Conservation (phyloP, 305 asterid species). For the Solanum hybrid region DNA sequence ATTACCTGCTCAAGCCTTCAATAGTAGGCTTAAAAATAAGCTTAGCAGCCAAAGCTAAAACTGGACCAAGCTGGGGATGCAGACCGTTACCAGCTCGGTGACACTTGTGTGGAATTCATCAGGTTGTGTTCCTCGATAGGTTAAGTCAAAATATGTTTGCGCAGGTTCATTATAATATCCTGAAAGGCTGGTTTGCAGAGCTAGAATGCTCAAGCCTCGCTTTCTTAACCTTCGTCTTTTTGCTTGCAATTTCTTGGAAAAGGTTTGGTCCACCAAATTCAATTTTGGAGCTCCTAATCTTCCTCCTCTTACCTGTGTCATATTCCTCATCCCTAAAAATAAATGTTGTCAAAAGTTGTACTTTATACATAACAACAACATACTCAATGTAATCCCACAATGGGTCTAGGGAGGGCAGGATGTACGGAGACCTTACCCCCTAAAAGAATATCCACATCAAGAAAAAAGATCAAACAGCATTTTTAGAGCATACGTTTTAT, state of each 20-base stretch:
- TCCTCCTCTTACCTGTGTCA: slow-evolving; percentile 86
- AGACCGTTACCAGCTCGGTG: neutral
- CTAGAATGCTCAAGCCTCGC: slow-evolving; percentile 29
- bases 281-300: slow-evolving; percentile 38
- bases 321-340: slow-evolving; percentile 84
- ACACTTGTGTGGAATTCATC: neutral
- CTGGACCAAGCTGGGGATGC: neutral
- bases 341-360: neutral
- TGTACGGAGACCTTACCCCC: neutral
- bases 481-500: neutral
- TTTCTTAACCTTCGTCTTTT: slow-evolving; percentile 34
- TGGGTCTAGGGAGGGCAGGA: neutral
- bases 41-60: neutral
- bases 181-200: slow-evolving; percentile 47
- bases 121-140: neutral
- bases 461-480: neutral
- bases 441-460: neutral
- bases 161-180: slow-evolving; percentile 34
- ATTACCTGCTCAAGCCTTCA: neutral
- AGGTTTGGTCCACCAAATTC: slow-evolving; percentile 58
- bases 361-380: neutral
- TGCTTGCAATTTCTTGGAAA: slow-evolving; percentile 62
- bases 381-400: neutral
- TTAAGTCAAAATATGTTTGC: neutral
- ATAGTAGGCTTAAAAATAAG: neutral